Evolutionary conservation across 2,329 filamentous ascomycete species (phyloP), one percentile per base, ranked within the genome.

Genomic region (Microcyclospora pomicola): DNA sequence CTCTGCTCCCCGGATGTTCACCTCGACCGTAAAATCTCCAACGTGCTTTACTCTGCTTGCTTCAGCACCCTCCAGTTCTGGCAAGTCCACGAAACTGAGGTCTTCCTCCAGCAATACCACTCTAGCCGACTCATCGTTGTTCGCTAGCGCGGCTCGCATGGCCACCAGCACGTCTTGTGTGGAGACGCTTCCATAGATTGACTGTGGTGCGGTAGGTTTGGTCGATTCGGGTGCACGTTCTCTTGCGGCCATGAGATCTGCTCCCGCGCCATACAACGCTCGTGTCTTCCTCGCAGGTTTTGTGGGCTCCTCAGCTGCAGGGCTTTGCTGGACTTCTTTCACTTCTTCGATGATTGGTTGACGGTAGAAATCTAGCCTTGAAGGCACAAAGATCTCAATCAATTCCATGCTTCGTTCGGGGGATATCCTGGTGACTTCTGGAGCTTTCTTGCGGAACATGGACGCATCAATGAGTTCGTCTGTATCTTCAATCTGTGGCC

Each of bases 131-230:
- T 73, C 65, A 38, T 68, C 63, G 46, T 72, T 67, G 40, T 65
- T 62, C 28, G 63, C 64, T 44, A 74, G 55, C 15, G 65, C 60
- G 31, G 61, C 61, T 41, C 62, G 65, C 39, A 75, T 61, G 15
- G 62, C 65, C 12, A 58, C 52, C 6, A 61, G 63, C 38, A 76
- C 59, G 49, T 76, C 72, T 15, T 59, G 53, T 6, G 64, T 66
- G n/a, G 68, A 67, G 3, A 76, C 69, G 2, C 68, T 71, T 16
- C 71, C 72, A 45, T 71, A 68, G 35, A 70, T 72, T 12, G 59
- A 57, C 14, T 49, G 42, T 6, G 46, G 46, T 15, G 42, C 37
- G 19, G 39, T 40, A 15, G 42, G 38, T 37, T 50, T 45, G 6
- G 43, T 27, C 35, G 30, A 9, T 42, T 38, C 9, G 39, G 35